These are phyloP conservation scores for Inonotus hispidus DNA, from an alignment of 1,284 basidiomycete species.

Conservation along the genomic window DNA sequence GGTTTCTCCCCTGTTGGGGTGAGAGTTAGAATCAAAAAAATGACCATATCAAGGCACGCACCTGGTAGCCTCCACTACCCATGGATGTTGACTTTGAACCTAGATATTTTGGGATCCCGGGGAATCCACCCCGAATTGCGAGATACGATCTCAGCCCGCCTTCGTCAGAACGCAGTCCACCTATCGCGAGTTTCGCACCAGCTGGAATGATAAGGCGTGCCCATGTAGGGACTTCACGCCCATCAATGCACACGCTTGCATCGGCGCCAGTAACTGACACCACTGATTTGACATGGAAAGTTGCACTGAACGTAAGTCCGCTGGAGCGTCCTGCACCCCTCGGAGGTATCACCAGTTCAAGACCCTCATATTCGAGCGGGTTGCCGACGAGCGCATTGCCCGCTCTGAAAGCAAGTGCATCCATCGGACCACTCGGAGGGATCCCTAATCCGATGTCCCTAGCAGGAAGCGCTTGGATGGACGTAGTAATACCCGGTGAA, in stretches of 20 bases:
- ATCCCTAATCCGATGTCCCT: slow-evolving; percentile 54
- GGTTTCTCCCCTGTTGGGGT: slow-evolving; percentile 43
- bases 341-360: slow-evolving; percentile 49
- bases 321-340: slow-evolving; percentile 19
- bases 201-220: slow-evolving; percentile 41
- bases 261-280: slow-evolving; percentile 55
- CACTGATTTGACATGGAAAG: slow-evolving; percentile 46
- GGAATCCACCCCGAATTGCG: slow-evolving; percentile 56
- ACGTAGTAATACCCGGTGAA: slow-evolving; percentile 52
- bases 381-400: slow-evolving; percentile 65
- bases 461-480: slow-evolving; percentile 62
- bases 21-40: neutral
- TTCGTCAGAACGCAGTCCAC: slow-evolving; percentile 22
- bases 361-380: slow-evolving; percentile 42
- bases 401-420: slow-evolving; percentile 49
- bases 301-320: slow-evolving; percentile 29
- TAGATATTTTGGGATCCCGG: slow-evolving; percentile 50
- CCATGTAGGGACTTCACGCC: slow-evolving; percentile 42
- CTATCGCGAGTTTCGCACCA: slow-evolving; percentile 40
- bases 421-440: slow-evolving; percentile 66
- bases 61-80: slow-evolving; percentile 58
- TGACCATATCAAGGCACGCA: slow-evolving; percentile 20
- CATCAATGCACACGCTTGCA: slow-evolving; percentile 40
- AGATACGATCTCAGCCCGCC: slow-evolving; percentile 53
- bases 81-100: slow-evolving; percentile 60